Evolutionary conservation across 139 green algal genomes (phyloP), one percentile per base, ranked within the genome.

Genomic region (Limnomonas spitsbergensis): DNA sequence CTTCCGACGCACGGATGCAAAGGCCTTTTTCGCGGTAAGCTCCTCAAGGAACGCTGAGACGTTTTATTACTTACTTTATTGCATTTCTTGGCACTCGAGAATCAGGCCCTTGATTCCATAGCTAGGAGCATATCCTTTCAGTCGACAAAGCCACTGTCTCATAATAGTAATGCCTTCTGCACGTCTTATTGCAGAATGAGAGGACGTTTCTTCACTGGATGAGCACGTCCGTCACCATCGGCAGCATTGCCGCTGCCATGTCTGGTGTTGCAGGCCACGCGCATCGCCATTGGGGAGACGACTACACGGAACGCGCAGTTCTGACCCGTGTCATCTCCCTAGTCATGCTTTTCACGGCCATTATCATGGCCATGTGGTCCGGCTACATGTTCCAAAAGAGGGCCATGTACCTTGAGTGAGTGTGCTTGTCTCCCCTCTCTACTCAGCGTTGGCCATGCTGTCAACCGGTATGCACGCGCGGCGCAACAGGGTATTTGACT

Each of bases 131-230:
- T n/a, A n/a, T n/a, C n/a, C n/a, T n/a, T n/a, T n/a, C n/a, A n/a
- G n/a, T n/a, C n/a, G n/a, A n/a, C n/a, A n/a, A n/a, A n/a, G n/a
- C n/a, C n/a, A n/a, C n/a, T n/a, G n/a, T n/a, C n/a, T n/a, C n/a
- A n/a, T n/a, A n/a, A n/a, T n/a, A n/a, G n/a, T n/a, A n/a, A n/a
- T n/a, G n/a, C n/a, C n/a, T n/a, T n/a, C n/a, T n/a, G n/a, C n/a
- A n/a, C n/a, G n/a, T n/a, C n/a, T 32, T 20, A 37, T 72, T 7
- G n/a, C 66, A 72, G 31, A 97, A 97, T 82, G 93, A 97, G 80
- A 85, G 94, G 1, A 98, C 94, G 0, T 97, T 97, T 61, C 83
- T 97, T 7, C 89, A 93, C 73, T 96, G 94, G 94, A 93, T 97
- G 88, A 96, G 92, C 81, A 95, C 95, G 61, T 87, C 88, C 0